Percentiles rank a stretch among this genome's conserved stretches.
phyloP scores from a whole-genome alignment of 164 flowering plant species.

The Magnolia kwangsiensis region DNA sequence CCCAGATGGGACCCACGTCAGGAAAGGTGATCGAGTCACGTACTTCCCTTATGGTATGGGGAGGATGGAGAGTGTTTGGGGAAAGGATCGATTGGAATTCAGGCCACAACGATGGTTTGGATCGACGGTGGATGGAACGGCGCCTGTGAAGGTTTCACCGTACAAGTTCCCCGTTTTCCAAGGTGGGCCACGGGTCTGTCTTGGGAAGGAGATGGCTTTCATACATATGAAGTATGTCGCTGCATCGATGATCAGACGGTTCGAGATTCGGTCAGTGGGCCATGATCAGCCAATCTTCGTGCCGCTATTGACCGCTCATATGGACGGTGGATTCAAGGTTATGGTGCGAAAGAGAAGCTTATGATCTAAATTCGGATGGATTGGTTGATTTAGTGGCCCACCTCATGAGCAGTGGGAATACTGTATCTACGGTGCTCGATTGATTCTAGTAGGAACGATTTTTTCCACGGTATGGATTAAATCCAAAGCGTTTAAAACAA shows the following conservation, averaged over 20 bases:
- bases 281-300: slow-evolving; percentile 36
- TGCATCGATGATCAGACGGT: slow-evolving; percentile 54
- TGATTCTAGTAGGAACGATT: too few relatives aligned
- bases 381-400: too few relatives aligned
- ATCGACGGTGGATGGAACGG: slow-evolving; percentile 22
- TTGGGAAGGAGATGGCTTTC: slow-evolving; percentile 85
- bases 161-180: slow-evolving; percentile 65
- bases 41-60: slow-evolving; percentile 80
- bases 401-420: too few relatives aligned
- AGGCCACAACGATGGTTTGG: slow-evolving; percentile 71
- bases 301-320: slow-evolving; percentile 55
- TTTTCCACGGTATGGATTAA: too few relatives aligned
- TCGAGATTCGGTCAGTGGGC: slow-evolving; percentile 39
- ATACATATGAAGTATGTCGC: slow-evolving; percentile 80
- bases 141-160: slow-evolving; percentile 14
- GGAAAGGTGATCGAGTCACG: slow-evolving; percentile 47
- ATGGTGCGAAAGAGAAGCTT: slow-evolving; percentile 11
- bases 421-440: too few relatives aligned
- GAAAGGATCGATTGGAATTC: slow-evolving; percentile 52
- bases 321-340: slow-evolving; percentile 61
- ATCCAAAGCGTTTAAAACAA: too few relatives aligned
- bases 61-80: slow-evolving; percentile 68
- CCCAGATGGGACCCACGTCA: slow-evolving; percentile 68
- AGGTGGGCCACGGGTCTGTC: slow-evolving; percentile 78
- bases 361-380: too few relatives aligned